These are phyloP conservation scores for Penicillium flavigenum DNA, from an alignment of 495 filamentous ascomycete genomes.

Conservation along the genomic window DNA sequence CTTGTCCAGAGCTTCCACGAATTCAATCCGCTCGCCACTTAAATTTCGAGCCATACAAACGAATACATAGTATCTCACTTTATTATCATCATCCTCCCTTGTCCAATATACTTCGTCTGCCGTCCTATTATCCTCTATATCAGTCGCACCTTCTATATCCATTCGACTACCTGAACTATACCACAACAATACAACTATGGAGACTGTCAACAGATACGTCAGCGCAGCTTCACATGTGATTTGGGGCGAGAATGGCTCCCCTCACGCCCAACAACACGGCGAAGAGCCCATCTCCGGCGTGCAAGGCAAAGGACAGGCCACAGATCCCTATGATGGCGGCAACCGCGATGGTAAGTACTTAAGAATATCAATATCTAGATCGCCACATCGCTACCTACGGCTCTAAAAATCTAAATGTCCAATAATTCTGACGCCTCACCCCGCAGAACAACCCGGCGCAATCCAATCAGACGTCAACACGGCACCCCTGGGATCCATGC, in stretches of 20 bases:
- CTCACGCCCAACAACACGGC: slow-evolving; percentile 22
- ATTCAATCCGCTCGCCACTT: slow-evolving; percentile 1
- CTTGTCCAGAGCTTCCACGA: not conserved
- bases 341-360: slow-evolving; percentile 41
- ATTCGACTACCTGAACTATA: not conserved
- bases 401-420: not conserved
- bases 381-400: no score
- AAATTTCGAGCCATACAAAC: not conserved
- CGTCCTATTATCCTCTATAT: not conserved
- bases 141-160: slow-evolving; percentile 3
- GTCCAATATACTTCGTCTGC: not conserved
- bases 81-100: not conserved
- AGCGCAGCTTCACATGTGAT: slow-evolving; percentile 37
- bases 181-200: slow-evolving; percentile 30
- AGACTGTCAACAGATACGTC: slow-evolving; percentile 38
- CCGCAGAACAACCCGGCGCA: slow-evolving; percentile 37
- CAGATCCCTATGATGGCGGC: slow-evolving; percentile 47
- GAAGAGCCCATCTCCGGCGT: slow-evolving; percentile 46
- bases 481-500: slow-evolving; percentile 18
- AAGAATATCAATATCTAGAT: not conserved
- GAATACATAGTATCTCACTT: not conserved
- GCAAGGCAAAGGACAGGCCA: slow-evolving; percentile 36
- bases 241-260: slow-evolving; percentile 30
- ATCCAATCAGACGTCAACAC: slow-evolving; percentile 28
- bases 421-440: not conserved